Base-by-base conservation (phyloP, 1,284 basidiomycete genomes). In the Amanita bisporigera region DNA sequence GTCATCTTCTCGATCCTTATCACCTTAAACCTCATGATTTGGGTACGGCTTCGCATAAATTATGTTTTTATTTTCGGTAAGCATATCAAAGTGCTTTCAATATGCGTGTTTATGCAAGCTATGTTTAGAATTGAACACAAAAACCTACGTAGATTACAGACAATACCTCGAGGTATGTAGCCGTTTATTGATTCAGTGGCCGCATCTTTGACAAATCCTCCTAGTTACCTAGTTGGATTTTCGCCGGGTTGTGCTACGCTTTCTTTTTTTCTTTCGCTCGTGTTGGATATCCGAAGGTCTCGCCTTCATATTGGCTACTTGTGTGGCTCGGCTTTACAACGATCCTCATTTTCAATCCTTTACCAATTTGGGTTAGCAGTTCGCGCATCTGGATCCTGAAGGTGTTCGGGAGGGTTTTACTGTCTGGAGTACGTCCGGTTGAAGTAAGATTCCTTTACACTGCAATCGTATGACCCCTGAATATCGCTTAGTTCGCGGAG, bases 61-160 rank as follows among this genome's bases (percentile, higher is more conserved):
- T 96, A 96, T 70, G 86, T 89, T 24, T 97, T 98, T 78, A 97
- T 98, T 62, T 97, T 98, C 73, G 90, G 92, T 93, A 66, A 63
- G 84, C 26, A 36, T 74, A 24, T 26, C 64, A 26, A 26, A 36
- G 54, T 36, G 19, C 21, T 60, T 45, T 61, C 24, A 50, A 24
- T 41, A 45, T 65, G 17, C 7, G 7, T 21, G n/a, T 43, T 68
- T 6, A 69, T 43, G n/a, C 36, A 21, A 36, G 64, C 29, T 24
- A 14, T 6, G 15, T 40, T 6, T 40, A 95, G 95, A 94, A 76
- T 79, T 97, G 63, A 89, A 97, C 71, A 79, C 92, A 14, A 85
- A 92, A 63, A 90, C 90, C 36, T 87, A 86, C 43, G 82, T 97
- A 62, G 94, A 98, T 76, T 87, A 89, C 73, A 87, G 90, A 47